Evolutionary conservation across 164 flowering plant species (phyloP), one percentile per base, ranked within the genome.

Genomic region (Echeveria elegans): DNA sequence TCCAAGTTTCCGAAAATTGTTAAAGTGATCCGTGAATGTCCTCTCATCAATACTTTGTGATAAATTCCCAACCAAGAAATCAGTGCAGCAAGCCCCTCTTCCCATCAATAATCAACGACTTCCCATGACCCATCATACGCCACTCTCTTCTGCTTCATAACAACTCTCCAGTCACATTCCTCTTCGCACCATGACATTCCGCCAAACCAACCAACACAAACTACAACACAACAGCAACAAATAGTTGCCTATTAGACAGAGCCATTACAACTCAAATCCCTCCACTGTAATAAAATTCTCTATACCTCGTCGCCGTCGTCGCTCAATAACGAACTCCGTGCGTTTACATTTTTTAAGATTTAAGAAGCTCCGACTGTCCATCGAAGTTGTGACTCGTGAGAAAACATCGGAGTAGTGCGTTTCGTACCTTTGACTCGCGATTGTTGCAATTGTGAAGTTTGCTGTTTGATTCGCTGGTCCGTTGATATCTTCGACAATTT

Each of bases 21-120:
- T n/a, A n/a, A n/a, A n/a, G n/a, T n/a, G n/a, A n/a, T n/a, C n/a
- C n/a, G n/a, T n/a, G n/a, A n/a, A n/a, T n/a, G n/a, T n/a, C n/a
- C n/a, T n/a, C n/a, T n/a, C n/a, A n/a, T n/a, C n/a, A n/a, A n/a
- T n/a, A n/a, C n/a, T n/a, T n/a, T n/a, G n/a, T n/a, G n/a, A n/a
- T n/a, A n/a, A n/a, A n/a, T n/a, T n/a, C n/a, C n/a, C n/a, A n/a
- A n/a, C n/a, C n/a, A n/a, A n/a, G n/a, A n/a, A n/a, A n/a, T n/a
- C n/a, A n/a, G n/a, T n/a, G n/a, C n/a, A n/a, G n/a, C 31, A 86
- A 78, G 78, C 82, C 82, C 36, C 87, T 65, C 32, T 71, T 74
- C 4, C 91, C 88, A 69, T 80, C 75, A 62, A 86, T 64, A 52
- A 86, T 84, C 65, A 86, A 45, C 0, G 88, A 84, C 71, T 82